Evolutionary conservation across 1,139 yeast genomes (phyloP).

Genomic region (Sugiyamaella grinbergsii): DNA sequence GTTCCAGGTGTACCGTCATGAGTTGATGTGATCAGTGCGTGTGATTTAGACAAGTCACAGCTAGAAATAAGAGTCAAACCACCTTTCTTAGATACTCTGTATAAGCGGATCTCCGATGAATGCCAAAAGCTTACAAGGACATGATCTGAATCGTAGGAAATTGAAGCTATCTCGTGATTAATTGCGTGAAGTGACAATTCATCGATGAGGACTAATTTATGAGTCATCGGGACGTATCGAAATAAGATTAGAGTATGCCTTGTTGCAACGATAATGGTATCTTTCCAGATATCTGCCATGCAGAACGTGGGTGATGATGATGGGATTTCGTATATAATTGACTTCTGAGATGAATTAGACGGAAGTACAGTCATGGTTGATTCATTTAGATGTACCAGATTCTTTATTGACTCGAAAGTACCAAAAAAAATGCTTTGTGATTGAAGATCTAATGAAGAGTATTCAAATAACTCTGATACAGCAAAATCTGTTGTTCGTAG

Average conservation of each 20-base stretch:
- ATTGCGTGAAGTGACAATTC: not conserved
- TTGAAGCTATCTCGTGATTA: slow-evolving; percentile 9
- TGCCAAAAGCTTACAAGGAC: slow-evolving; percentile 17
- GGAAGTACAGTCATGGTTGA: not conserved
- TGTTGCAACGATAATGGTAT: slow-evolving; percentile 2
- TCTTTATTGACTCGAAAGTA: not conserved
- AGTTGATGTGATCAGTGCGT: slow-evolving; percentile 1
- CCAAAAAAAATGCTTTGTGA: slow-evolving; percentile 6
- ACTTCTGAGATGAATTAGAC: not conserved
- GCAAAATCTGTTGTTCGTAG: not conserved
- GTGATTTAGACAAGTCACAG: slow-evolving; percentile 1
- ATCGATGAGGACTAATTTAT: not conserved
- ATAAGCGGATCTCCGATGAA: slow-evolving; percentile 5
- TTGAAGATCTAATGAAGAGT: not conserved
- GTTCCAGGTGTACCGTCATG: not conserved
- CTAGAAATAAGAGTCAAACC: not conserved
- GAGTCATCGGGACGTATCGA: not conserved
- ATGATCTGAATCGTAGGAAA: slow-evolving; percentile 5
- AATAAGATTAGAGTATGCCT: slow-evolving; percentile 5
- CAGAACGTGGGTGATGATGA: not conserved
- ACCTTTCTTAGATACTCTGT: not conserved
- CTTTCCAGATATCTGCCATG: slow-evolving; percentile 9
- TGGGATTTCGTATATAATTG: not conserved
- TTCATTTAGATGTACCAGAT: not conserved
- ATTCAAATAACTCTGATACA: not conserved